phyloP scores from a whole-genome alignment of 2,329 filamentous ascomycete genomes.

The Hortaea sp. region DNA sequence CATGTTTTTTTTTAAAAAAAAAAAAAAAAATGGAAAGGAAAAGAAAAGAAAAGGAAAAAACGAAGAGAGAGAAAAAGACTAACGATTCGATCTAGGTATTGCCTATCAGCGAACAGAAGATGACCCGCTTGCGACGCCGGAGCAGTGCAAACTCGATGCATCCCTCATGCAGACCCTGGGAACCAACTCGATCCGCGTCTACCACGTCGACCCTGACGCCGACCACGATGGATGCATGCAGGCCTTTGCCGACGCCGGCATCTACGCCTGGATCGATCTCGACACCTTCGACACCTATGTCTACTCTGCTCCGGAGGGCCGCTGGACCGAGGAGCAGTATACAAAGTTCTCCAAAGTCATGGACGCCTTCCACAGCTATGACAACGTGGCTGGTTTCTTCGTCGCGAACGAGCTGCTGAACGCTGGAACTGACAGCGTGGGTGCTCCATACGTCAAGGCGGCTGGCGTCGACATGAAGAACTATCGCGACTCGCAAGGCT shows the following conservation, averaged over 20 bases:
- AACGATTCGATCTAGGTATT: constrained; percentile 27
- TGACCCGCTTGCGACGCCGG: constrained; percentile 66
- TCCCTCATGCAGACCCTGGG: constrained; percentile 69
- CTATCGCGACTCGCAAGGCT: constrained; percentile 64
- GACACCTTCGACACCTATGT: constrained; percentile 66
- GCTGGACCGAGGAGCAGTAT: constrained; percentile 65
- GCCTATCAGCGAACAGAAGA: constrained; percentile 44
- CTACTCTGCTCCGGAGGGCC: constrained; percentile 33
- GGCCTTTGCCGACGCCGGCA: constrained; percentile 66
- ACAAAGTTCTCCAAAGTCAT: constrained; percentile 60
- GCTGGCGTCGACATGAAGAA: constrained; percentile 73
- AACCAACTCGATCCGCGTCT: constrained; percentile 76
- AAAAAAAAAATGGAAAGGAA: background rate
- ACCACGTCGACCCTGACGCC: constrained; percentile 65
- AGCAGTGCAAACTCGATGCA: constrained; percentile 68
- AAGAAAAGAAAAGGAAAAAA: too few species aligned
- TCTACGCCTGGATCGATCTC: constrained; percentile 77
- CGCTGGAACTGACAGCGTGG: constrained; percentile 43
- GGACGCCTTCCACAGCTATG: constrained; percentile 65
- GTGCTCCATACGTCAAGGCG: constrained; percentile 75
- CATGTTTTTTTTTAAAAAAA: too few species aligned
- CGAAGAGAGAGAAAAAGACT: constrained; percentile 31
- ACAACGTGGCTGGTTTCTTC: constrained; percentile 76
- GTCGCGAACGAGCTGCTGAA: constrained; percentile 81
- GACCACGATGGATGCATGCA: constrained; percentile 75